Evolutionary conservation across 1,139 yeast species (phyloP), one percentile per base, ranked within the genome.

Genomic region (Yamadazyma triangularis): DNA sequence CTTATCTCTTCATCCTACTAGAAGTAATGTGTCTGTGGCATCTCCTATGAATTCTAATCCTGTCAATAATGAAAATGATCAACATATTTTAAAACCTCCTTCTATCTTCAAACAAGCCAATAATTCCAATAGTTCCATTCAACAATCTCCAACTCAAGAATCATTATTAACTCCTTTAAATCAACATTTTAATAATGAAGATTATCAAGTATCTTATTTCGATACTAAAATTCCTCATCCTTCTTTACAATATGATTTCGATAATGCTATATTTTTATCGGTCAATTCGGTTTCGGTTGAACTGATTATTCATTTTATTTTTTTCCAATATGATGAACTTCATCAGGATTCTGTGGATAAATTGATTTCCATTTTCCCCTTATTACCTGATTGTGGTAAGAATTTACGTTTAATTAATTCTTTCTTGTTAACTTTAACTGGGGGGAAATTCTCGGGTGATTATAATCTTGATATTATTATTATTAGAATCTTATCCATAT

Each of bases 251-350:
- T 58, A 77, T 38, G 86, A 81, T 47, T 58, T 61, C 23, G 57
- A 62, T 4, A 35, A 33, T 36, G 6, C 23, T 3, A 20, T 26
- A 4, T 33, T 39, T 14, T 14, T 24, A 18, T 32, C 39, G 4
- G 43, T 38, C 3, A 45, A 44, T 18, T 14, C 7, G 11, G 6
- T 7, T 36, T 52, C 86, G 1, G 52, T 77, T 12, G 95, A 86
- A 50, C 73, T 88, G 25, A 64, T 87, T 25, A 72, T 88, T 38
- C 96, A 87, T 53, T 75, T 84, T 8, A 62, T 84, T 21, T 54
- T 86, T 6, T 85, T 85, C 55, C 47, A 50, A 23, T 37, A 46
- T 19, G 51, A 53, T 31, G 31, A 40, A 7, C 28, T 32, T 2
- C 44, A 40, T 27, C 23, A 36, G 4, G 34, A 34, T 4, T 51